Percentiles rank a stretch among this genome's conserved stretches.
Conservation (phyloP, 805 yeast species). For the Grigorovia transvaalensis region DNA sequence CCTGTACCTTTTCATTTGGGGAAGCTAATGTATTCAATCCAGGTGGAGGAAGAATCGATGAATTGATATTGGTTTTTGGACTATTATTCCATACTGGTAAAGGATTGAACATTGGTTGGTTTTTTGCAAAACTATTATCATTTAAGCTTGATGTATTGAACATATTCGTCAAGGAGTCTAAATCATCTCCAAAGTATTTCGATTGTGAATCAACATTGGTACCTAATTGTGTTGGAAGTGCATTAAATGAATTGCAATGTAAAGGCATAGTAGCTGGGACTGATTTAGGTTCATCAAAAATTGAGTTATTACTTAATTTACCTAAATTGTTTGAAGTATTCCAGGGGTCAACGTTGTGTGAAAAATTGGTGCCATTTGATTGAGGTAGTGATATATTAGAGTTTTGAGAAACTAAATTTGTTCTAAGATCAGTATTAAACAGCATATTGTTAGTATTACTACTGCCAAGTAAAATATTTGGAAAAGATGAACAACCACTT, state of each 20-base stretch:
- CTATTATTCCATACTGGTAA: conserved; percentile 14
- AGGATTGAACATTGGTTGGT: conserved; percentile 1
- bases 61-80: neutral
- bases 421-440: neutral
- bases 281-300: neutral
- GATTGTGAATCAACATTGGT: neutral
- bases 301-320: neutral
- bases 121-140: conserved; percentile 2
- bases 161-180: conserved; percentile 19
- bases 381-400: neutral
- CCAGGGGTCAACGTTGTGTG: neutral
- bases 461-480: neutral
- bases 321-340: neutral
- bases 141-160: conserved; percentile 17
- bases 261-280: neutral
- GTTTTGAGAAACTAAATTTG: neutral
- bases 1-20: neutral
- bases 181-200: conserved; percentile 18
- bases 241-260: neutral
- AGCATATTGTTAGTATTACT: neutral
- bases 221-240: neutral
- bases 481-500: neutral
- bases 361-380: neutral
- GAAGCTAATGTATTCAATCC: neutral
- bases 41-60: neutral